Conservation (phyloP, 2,329 filamentous ascomycete genomes). For the Aspergillus calidoustus region DNA sequence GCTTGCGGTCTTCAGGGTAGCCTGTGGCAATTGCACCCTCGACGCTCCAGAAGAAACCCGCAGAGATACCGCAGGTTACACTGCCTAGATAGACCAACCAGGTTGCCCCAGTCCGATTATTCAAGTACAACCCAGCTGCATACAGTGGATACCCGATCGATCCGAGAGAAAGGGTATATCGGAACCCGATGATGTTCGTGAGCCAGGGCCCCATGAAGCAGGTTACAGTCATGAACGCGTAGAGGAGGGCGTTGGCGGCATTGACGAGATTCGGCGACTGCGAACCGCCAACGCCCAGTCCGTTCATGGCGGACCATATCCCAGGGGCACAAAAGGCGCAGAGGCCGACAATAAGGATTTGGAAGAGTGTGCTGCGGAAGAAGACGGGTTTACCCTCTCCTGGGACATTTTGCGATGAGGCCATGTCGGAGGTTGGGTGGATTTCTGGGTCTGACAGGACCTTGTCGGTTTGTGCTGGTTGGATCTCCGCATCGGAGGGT, state of each 20-base stretch:
- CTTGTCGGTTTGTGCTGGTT: neutral
- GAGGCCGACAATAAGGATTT: conserved; percentile 46
- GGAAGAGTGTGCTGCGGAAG: conserved; percentile 35
- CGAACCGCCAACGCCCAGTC: conserved; percentile 49
- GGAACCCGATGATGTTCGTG: conserved; percentile 26
- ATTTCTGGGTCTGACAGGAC: neutral
- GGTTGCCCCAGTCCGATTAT: conserved; percentile 43
- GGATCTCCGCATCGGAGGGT: neutral
- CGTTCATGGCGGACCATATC: conserved; percentile 52
- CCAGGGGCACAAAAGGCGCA: conserved; percentile 49
- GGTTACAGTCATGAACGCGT: conserved; percentile 51
- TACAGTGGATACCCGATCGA: conserved; percentile 50
- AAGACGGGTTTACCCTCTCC: neutral
- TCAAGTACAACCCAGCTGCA: conserved; percentile 46
- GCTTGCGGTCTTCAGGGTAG: conserved; percentile 38
- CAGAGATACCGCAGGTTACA: conserved; percentile 44
- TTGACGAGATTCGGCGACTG: conserved; percentile 49
- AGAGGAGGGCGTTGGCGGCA: conserved; percentile 53
- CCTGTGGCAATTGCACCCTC: conserved; percentile 49
- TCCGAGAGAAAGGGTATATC: conserved; percentile 49
- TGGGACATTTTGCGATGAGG: too few relatives aligned
- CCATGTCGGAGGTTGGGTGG: neutral
- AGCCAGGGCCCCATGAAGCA: conserved; percentile 46
- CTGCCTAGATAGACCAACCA: conserved; percentile 48
- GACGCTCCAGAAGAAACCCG: conserved; percentile 50